A percentile compares a stretch with the other conserved stretches of the same genome.
Conservation (phyloP, 169 alveolate species). For the Eimeria necatrix region DNA sequence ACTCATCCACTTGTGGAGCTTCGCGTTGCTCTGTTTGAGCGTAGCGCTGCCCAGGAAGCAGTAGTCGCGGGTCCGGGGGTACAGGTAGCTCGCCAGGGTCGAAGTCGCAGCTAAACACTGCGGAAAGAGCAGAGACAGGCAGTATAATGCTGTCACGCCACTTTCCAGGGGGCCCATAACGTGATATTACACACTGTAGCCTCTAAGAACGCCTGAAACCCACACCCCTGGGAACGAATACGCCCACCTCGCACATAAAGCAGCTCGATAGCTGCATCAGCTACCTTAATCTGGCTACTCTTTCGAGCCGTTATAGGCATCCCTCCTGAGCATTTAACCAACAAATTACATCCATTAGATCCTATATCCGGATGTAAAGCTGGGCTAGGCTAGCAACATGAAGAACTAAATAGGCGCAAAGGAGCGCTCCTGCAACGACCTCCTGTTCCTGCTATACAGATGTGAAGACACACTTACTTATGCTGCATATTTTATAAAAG, state of each 20-base stretch:
- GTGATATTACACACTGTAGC: background rate
- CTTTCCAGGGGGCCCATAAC: background rate
- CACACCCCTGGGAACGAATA: background rate
- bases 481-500: conserved; percentile 58
- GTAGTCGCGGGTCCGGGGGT: conserved; percentile 29
- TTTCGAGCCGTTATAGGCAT: conserved; percentile 2
- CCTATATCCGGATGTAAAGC: background rate
- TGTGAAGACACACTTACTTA: background rate
- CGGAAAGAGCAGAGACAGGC: background rate
- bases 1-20: no score
- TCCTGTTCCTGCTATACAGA: background rate
- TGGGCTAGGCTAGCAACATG: background rate
- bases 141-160: background rate
- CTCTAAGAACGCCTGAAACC: background rate
- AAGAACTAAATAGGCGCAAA: background rate
- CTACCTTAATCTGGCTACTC: background rate
- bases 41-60: conserved; percentile 52
- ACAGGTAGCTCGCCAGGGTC: conserved; percentile 53
- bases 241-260: conserved; percentile 59
- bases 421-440: background rate
- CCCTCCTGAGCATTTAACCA: conserved; percentile 37
- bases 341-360: background rate
- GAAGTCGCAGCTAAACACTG: conserved; percentile 74
- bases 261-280: conserved; percentile 36
- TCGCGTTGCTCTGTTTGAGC: background rate